A percentile compares a stretch with the other conserved stretches of the same genome.
phyloP scores from a whole-genome alignment of 2,329 filamentous ascomycete genomes.

The Fusarium sarcochroum region DNA sequence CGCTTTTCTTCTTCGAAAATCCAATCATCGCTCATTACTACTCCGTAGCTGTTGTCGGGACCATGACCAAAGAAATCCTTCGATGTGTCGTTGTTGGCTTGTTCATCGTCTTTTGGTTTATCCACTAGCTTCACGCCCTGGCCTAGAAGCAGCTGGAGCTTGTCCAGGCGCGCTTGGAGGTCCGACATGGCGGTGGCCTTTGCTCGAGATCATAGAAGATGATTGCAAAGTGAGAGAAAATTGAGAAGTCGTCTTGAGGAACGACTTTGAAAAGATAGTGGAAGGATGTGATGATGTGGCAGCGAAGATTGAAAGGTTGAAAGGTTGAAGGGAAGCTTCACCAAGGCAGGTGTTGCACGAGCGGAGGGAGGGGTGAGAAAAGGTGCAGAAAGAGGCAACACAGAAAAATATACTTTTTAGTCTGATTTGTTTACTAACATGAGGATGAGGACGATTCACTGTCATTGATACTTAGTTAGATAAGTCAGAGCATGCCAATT shows the following conservation, averaged over 20 bases:
- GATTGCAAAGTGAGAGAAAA: background rate
- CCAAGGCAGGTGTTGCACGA: constrained; percentile 7
- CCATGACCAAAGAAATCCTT: background rate
- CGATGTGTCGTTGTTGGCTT: constrained; percentile 5
- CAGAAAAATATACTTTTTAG: constrained; percentile 1
- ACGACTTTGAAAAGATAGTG: background rate
- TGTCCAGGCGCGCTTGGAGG: constrained; percentile 39
- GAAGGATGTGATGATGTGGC: background rate
- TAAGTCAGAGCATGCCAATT: background rate
- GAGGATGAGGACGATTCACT: constrained; percentile 29
- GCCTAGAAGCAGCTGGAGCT: constrained; percentile 41
- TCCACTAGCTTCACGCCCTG: constrained; percentile 38
- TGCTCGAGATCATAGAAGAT: background rate
- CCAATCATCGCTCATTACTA: constrained; percentile 22
- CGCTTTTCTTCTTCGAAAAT: constrained; percentile 1
- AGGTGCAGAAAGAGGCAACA: constrained; percentile 6
- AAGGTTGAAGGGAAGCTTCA: background rate
- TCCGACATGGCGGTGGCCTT: constrained; percentile 36
- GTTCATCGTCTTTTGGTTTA: constrained; percentile 1
- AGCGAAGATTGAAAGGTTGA: background rate
- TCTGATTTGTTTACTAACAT: background rate
- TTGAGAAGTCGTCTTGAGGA: background rate
- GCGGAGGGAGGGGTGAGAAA: constrained; percentile 7
- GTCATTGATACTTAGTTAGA: background rate
- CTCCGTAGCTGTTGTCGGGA: background rate